These are phyloP conservation scores for Dissophora ornata DNA, from an alignment of 192 early-diverging fungal genomes.

Conservation along the genomic window DNA sequence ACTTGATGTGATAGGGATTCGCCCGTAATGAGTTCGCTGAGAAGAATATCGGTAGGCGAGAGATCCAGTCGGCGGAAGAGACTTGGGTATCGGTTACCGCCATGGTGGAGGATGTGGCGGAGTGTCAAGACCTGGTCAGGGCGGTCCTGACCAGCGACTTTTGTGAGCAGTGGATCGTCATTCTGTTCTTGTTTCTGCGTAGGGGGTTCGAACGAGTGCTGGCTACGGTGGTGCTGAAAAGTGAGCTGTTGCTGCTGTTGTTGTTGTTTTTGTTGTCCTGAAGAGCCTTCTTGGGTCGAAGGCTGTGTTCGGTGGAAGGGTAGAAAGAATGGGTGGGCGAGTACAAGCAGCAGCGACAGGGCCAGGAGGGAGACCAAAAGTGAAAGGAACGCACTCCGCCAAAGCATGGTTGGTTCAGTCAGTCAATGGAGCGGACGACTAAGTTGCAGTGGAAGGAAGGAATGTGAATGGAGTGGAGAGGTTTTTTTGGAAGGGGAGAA, in stretches of 20 bases:
- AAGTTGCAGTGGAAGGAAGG: neutral
- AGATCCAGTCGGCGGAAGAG: conserved; percentile 52
- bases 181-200: neutral
- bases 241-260: conserved; percentile 7
- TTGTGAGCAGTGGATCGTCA: neutral
- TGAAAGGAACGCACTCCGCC: conserved; percentile 18
- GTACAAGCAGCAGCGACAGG: neutral
- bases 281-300: too few species aligned
- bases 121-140: conserved; percentile 46
- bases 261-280: conserved; percentile 10
- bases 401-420: conserved; percentile 28
- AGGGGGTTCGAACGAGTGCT: conserved; percentile 6
- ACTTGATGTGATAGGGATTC: conserved; percentile 38
- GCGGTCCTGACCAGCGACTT: neutral
- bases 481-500: neutral
- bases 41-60: conserved; percentile 9
- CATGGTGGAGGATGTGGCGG: conserved; percentile 56
- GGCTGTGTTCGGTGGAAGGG: conserved; percentile 15
- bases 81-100: conserved; percentile 39
- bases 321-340: conserved; percentile 20
- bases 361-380: conserved; percentile 20
- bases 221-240: conserved; percentile 3
- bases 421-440: neutral
- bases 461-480: too few species aligned
- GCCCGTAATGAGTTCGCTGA: conserved; percentile 31